Percentiles rank a stretch among this genome's conserved stretches.
These are phyloP conservation scores for Nicotiana tomentosiformis DNA, from an alignment of 257 asterid genomes.

Conservation along the genomic window DNA sequence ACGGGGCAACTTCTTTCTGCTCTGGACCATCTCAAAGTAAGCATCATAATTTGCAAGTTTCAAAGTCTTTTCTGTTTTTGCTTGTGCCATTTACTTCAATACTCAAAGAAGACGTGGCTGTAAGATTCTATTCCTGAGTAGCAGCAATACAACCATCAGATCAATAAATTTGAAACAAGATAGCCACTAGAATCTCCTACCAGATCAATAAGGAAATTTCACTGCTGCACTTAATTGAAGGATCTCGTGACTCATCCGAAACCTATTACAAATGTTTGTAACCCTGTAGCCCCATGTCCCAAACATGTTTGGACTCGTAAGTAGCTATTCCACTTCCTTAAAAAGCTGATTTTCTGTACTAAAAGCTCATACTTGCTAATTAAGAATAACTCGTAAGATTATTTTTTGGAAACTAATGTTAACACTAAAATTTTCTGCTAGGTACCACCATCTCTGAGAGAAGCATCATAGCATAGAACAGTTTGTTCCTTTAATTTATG, in stretches of 20 bases:
- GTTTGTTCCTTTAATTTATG: neutral
- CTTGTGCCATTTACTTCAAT: constrained; percentile 33
- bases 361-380: neutral
- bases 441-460: neutral
- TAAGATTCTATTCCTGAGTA: neutral
- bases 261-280: neutral
- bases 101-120: neutral
- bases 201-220: neutral
- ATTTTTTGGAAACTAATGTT: neutral
- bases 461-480: neutral
- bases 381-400: neutral
- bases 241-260: neutral
- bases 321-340: neutral
- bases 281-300: neutral
- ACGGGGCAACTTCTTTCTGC: constrained; percentile 54
- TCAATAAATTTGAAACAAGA: neutral
- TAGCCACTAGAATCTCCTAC: neutral
- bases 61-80: constrained; percentile 12
- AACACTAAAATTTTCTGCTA: neutral
- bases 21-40: constrained; percentile 68
- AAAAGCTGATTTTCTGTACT: neutral
- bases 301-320: neutral
- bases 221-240: neutral
- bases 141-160: neutral
- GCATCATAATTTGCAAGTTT: constrained; percentile 47